Evolutionary conservation across 73 alveolate species (phyloP).

Genomic region (Uronychia binucleata): DNA sequence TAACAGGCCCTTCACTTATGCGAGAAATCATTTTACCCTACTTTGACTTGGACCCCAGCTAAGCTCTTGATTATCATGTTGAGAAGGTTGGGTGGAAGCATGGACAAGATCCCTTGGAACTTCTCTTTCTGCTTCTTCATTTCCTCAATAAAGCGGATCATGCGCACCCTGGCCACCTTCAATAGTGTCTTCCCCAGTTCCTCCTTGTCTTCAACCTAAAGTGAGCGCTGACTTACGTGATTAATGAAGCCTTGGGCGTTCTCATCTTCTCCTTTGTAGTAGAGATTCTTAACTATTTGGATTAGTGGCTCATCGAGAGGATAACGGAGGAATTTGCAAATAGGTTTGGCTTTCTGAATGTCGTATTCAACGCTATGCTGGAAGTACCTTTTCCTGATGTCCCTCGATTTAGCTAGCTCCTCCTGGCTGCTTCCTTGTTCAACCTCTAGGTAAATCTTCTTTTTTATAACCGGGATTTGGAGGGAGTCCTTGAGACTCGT

Average conservation of each 20-base stretch:
- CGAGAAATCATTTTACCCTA: too few species aligned
- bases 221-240: neutral
- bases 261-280: neutral
- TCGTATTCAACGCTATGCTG: neutral
- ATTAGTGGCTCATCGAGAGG: neutral
- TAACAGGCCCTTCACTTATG: too few species aligned
- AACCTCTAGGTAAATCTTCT: neutral
- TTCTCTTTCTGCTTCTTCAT: neutral
- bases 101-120: neutral
- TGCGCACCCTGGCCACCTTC: neutral
- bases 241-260: neutral
- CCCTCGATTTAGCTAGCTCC: neutral
- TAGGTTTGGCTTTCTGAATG: neutral
- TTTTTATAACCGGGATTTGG: neutral
- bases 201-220: neutral
- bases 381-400: neutral
- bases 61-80: neutral
- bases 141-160: neutral
- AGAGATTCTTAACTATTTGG: neutral
- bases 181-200: neutral
- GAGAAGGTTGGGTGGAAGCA: neutral
- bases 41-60: neutral
- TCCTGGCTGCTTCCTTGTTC: neutral
- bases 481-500: neutral
- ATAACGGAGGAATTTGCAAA: neutral